Conservation (phyloP, 495 filamentous ascomycete genomes). For the Lophiostoma macrostomum region DNA sequence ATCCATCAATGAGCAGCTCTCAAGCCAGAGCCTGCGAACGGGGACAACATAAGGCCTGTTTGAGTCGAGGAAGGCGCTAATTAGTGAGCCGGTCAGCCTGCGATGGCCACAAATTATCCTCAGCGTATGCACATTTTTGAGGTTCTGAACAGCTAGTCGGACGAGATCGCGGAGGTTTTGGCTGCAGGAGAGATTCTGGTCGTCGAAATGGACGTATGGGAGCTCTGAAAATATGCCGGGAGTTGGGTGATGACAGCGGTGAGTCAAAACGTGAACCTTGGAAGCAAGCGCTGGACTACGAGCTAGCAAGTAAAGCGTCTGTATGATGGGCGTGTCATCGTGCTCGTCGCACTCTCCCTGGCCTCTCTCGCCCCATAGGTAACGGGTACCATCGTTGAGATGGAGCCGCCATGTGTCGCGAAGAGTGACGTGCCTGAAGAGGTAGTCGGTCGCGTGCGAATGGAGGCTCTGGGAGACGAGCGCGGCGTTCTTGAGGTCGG, state of each 20-base stretch:
- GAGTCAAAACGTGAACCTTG: conserved; percentile 33
- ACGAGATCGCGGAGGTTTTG: conserved; percentile 29
- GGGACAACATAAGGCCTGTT: conserved; percentile 20
- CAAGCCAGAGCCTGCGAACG: conserved; percentile 39
- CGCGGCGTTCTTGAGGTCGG: conserved; percentile 20
- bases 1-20: conserved; percentile 35
- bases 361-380: conserved; percentile 4
- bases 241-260: conserved; percentile 39
- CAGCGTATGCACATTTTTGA: conserved; percentile 37
- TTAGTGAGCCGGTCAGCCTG: conserved; percentile 30
- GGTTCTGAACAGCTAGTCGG: conserved; percentile 30
- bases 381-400: not conserved
- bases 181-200: conserved; percentile 32
- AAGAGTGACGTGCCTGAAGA: conserved; percentile 35
- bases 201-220: conserved; percentile 32
- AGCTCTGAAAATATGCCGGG: conserved; percentile 39
- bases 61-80: conserved; percentile 35
- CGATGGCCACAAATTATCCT: conserved; percentile 38
- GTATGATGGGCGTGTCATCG: conserved; percentile 39
- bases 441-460: conserved; percentile 18
- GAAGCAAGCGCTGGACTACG: conserved; percentile 33
- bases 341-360: conserved; percentile 32
- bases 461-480: conserved; percentile 28
- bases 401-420: conserved; percentile 28
- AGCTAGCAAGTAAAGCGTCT: conserved; percentile 33